These are phyloP conservation scores for Phytophthora boehmeriae DNA, from an alignment of 352 stramenopile species.

Conservation along the genomic window DNA sequence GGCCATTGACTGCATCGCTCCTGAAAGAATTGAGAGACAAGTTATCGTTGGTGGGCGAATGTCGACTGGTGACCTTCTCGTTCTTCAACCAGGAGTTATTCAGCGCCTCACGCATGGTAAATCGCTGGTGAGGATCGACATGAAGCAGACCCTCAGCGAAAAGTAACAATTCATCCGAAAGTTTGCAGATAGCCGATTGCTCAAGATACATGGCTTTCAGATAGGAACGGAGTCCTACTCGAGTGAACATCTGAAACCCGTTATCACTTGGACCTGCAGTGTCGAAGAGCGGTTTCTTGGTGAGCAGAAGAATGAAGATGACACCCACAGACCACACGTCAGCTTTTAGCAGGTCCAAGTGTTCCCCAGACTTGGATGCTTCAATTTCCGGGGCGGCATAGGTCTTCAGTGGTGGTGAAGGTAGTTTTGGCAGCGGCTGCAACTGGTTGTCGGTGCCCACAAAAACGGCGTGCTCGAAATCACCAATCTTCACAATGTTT, in stretches of 20 bases:
- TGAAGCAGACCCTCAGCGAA: conserved; percentile 87
- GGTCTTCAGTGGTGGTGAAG: conserved; percentile 39
- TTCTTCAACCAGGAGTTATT: conserved; percentile 59
- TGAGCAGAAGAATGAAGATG: conserved; percentile 62
- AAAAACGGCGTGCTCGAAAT: conserved; percentile 69
- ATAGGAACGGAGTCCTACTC: conserved; percentile 54
- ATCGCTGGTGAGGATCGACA: conserved; percentile 78
- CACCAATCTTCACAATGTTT: conserved; percentile 67
- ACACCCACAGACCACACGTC: conserved; percentile 70
- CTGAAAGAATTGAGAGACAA: conserved; percentile 14
- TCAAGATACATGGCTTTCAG: conserved; percentile 71
- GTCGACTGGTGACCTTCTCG: conserved; percentile 14
- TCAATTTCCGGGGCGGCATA: conserved; percentile 67
- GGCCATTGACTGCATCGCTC: conserved; percentile 12
- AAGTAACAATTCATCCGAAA: conserved; percentile 68
- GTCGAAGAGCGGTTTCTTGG: conserved; percentile 66
- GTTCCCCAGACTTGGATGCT: conserved; percentile 19
- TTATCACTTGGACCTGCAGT: conserved; percentile 45
- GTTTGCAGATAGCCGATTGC: conserved; percentile 56
- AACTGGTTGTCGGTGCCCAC: conserved; percentile 55
- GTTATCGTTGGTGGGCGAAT: conserved; percentile 11
- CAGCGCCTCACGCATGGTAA: conserved; percentile 77
- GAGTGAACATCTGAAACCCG: conserved; percentile 57
- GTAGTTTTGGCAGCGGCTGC: conserved; percentile 27
- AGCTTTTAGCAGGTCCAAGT: conserved; percentile 55